These are phyloP conservation scores for Colletotrichum lindemuthianum DNA, from an alignment of 2,329 filamentous ascomycete genomes.

Conservation along the genomic window DNA sequence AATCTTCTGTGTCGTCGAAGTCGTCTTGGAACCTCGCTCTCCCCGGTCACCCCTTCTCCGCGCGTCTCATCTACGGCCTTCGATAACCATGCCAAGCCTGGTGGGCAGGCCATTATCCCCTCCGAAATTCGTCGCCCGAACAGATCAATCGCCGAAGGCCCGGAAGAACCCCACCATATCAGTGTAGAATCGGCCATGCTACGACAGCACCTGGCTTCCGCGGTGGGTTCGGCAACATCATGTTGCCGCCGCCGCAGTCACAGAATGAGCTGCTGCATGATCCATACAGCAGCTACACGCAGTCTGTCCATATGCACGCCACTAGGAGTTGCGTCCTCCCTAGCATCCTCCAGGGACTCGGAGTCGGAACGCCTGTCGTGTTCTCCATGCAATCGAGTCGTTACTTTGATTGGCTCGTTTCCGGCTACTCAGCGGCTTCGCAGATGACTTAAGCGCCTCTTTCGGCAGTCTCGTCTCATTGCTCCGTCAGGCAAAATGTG, in stretches of 20 bases:
- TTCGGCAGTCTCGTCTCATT: slow-evolving; percentile 18
- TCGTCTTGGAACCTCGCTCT: slow-evolving; percentile 14
- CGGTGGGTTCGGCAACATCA: slow-evolving; percentile 16
- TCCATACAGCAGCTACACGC: slow-evolving; percentile 2
- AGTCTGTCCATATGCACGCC: background rate
- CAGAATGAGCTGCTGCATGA: slow-evolving; percentile 1
- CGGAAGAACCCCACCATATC: slow-evolving; percentile 13
- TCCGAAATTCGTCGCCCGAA: slow-evolving; percentile 27
- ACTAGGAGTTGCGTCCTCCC: slow-evolving; percentile 2
- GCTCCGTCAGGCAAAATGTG: slow-evolving; percentile 20
- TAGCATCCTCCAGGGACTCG: slow-evolving; percentile 12
- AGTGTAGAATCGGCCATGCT: background rate
- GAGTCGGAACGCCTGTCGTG: slow-evolving; percentile 14
- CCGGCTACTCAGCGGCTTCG: slow-evolving; percentile 1
- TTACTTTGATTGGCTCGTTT: slow-evolving; percentile 14
- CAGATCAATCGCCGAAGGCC: slow-evolving; percentile 21
- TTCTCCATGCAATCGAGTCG: slow-evolving; percentile 16
- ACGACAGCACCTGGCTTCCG: background rate
- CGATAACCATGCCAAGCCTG: slow-evolving; percentile 7
- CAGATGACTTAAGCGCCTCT: slow-evolving; percentile 19
- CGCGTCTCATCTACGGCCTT: slow-evolving; percentile 26
- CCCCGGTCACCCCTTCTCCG: slow-evolving; percentile 28
- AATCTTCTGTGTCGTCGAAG: slow-evolving; percentile 11
- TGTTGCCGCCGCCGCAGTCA: slow-evolving; percentile 10
- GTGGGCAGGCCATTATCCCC: slow-evolving; percentile 13